These are phyloP conservation scores for Neurospora terricola DNA, from an alignment of 495 filamentous ascomycete genomes.

Conservation along the genomic window DNA sequence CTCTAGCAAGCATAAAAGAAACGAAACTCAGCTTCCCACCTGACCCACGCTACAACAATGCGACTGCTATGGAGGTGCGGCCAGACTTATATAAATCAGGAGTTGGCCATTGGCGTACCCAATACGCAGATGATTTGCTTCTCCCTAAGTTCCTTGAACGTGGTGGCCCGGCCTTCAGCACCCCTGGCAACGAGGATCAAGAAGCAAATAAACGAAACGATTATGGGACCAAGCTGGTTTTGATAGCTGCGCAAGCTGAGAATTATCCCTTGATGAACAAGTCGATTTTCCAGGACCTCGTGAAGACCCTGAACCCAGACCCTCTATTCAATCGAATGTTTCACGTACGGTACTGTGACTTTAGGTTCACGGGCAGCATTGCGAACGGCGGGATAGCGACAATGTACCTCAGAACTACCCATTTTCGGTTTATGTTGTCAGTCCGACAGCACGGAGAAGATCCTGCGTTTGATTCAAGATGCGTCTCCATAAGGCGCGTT, in stretches of 20 bases:
- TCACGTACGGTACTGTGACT: neutral
- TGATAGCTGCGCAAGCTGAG: fast-evolving
- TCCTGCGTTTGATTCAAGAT: neutral
- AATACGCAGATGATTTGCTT: neutral
- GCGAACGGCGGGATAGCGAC: neutral
- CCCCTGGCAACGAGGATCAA: neutral
- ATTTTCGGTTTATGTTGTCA: neutral
- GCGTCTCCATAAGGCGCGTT: neutral
- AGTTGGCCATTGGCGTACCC: neutral
- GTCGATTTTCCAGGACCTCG: neutral
- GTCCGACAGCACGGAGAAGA: neutral
- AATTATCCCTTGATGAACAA: neutral
- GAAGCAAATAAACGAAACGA: neutral
- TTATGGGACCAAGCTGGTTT: neutral
- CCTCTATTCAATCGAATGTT: neutral
- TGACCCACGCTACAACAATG: neutral
- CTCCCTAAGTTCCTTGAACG: neutral
- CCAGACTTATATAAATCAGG: neutral
- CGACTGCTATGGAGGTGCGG: neutral
- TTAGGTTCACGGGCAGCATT: neutral
- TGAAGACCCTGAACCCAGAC: neutral
- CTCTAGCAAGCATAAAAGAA: neutral
- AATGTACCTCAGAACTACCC: fast-evolving
- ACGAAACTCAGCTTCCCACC: neutral
- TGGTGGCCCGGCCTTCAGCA: neutral